phyloP scores from a whole-genome alignment of 2,329 filamentous ascomycete genomes.

The Phyllosticta paracitricarpa region DNA sequence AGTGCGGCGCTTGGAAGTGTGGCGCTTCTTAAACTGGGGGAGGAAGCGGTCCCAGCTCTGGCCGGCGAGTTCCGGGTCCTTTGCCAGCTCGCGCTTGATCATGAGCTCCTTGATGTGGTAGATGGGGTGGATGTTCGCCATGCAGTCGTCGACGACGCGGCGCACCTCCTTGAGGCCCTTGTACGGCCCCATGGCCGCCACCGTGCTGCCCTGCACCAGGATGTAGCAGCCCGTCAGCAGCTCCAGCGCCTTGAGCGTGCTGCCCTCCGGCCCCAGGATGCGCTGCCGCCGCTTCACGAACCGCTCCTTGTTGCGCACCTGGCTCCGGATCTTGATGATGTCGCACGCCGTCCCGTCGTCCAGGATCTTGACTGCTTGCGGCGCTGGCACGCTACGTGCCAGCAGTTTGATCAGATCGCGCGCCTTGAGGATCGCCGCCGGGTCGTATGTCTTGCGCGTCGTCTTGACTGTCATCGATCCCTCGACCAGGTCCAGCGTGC shows the following conservation, averaged over 20 bases:
- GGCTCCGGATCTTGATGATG: constrained; percentile 86
- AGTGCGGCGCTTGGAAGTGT: constrained; percentile 69
- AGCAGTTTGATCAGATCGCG: constrained; percentile 90
- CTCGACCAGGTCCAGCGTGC: constrained; percentile 87
- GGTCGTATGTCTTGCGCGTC: constrained; percentile 83
- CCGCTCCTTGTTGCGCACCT: constrained; percentile 86
- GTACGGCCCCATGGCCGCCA: constrained; percentile 82
- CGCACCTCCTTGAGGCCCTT: constrained; percentile 90
- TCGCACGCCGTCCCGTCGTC: constrained; percentile 88
- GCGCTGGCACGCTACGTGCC: constrained; percentile 81
- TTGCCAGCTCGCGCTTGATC: constrained; percentile 86
- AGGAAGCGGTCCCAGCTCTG: constrained; percentile 96
- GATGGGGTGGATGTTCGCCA: constrained; percentile 84
- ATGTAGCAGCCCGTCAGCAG: constrained; percentile 87
- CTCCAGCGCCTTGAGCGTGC: constrained; percentile 88
- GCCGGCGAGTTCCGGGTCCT: constrained; percentile 73
- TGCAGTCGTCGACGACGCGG: constrained; percentile 84
- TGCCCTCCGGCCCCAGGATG: constrained; percentile 82
- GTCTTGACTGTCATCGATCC: constrained; percentile 96
- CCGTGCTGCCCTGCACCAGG: constrained; percentile 92
- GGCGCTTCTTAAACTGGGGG: constrained; percentile 93
- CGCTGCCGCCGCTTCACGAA: constrained; percentile 92
- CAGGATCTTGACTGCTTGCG: constrained; percentile 87
- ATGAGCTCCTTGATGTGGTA: constrained; percentile 94
- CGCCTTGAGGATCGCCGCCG: constrained; percentile 84